Evolutionary conservation across 2,329 filamentous ascomycete genomes (phyloP).

Genomic region (Celoporthe dispersa): DNA sequence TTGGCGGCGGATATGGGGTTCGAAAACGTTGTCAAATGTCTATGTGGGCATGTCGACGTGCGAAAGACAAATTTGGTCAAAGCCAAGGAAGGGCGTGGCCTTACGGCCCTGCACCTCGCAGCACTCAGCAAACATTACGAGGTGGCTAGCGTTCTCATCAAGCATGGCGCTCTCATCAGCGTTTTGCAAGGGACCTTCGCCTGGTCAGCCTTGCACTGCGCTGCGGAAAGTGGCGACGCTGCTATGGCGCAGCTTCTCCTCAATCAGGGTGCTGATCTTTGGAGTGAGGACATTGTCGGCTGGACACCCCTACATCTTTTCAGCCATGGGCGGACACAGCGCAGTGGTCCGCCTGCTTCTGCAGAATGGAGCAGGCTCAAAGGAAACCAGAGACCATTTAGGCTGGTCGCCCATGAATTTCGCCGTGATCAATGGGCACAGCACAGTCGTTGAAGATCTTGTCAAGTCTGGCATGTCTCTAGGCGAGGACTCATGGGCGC

Average conservation of each 20-base stretch:
- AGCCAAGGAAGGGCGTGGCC: not conserved
- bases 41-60: not conserved
- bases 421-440: no score
- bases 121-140: conserved; percentile 3
- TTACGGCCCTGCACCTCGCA: conserved; percentile 10
- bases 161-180: not conserved
- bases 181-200: not conserved
- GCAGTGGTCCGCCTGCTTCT: not conserved
- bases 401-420: no score
- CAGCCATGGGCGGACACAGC: conserved; percentile 7
- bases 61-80: conserved; percentile 2
- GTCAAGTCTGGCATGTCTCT: no score
- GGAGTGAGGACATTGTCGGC: not conserved
- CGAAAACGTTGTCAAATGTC: conserved; percentile 6
- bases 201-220: conserved; percentile 7
- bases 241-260: not conserved
- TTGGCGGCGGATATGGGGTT: conserved; percentile 14
- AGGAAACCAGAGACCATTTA: no score
- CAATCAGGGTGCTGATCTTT: conserved; percentile 2
- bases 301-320: conserved; percentile 7
- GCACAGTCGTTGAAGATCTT: no score
- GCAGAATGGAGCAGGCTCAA: no score
- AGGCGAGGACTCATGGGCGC: no score
- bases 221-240: conserved; percentile 6
- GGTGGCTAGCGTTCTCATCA: conserved; percentile 7